phyloP scores from a whole-genome alignment of 2,329 filamentous ascomycete species.

The Dothideomycetes sp. region DNA sequence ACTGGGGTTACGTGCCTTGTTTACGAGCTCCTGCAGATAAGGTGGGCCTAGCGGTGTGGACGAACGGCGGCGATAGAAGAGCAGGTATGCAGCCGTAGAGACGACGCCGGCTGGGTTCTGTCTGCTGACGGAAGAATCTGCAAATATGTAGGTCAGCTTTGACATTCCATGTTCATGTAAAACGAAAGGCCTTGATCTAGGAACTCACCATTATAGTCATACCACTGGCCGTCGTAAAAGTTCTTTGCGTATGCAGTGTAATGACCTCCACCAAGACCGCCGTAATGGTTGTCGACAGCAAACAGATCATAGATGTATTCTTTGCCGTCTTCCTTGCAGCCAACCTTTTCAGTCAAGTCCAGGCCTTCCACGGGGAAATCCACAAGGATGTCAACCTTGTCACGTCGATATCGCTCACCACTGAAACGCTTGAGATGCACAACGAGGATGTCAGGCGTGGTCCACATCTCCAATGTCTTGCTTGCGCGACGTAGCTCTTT shows the following conservation, averaged over 20 bases:
- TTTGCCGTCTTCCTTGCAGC: slow-evolving; percentile 72
- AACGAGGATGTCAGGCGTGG: slow-evolving; percentile 86
- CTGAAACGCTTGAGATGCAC: slow-evolving; percentile 95
- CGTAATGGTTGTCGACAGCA: slow-evolving; percentile 91
- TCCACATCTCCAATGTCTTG: slow-evolving; percentile 98
- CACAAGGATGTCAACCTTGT: slow-evolving; percentile 85
- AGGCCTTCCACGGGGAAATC: slow-evolving; percentile 86
- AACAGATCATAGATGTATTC: slow-evolving; percentile 84
- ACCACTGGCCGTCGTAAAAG: slow-evolving; percentile 82
- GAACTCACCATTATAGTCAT: slow-evolving; percentile 83
- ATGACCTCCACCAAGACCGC: slow-evolving; percentile 85
- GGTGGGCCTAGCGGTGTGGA: slow-evolving; percentile 68
- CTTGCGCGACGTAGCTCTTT: slow-evolving; percentile 86
- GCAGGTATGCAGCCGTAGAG: slow-evolving; percentile 72
- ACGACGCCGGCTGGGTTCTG: slow-evolving; percentile 56
- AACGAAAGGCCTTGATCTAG: background rate
- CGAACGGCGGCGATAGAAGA: slow-evolving; percentile 90
- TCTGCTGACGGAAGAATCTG: slow-evolving; percentile 61
- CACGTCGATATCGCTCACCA: slow-evolving; percentile 67
- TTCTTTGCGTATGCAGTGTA: slow-evolving; percentile 95
- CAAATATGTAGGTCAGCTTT: background rate
- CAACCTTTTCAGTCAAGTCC: slow-evolving; percentile 70
- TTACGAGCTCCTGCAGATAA: slow-evolving; percentile 61
- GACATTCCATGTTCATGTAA: slow-evolving; percentile 2
- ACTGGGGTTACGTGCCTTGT: slow-evolving; percentile 48